Base-by-base conservation (phyloP, 257 asterid species). In the Paulownia fortunei region DNA sequence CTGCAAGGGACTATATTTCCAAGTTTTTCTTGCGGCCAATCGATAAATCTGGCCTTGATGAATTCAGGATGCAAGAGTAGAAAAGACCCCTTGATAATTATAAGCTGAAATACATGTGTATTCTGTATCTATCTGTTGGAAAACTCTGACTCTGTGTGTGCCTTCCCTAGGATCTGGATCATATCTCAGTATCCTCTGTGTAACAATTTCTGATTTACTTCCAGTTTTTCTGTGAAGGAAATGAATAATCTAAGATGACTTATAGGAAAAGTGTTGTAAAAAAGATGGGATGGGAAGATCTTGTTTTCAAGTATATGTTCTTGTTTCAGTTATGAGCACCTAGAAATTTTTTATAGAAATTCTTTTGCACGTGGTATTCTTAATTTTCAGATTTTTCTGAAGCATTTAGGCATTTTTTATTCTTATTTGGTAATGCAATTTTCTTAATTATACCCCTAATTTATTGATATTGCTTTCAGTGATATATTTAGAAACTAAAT, bases 41-140 rank as follows among this genome's bases (percentile, higher is more conserved):
- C 42, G 84, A 88, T 76, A 77, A 84, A 47, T 85, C 92, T 30
- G 89, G 91, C 1, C 87, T 91, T 52, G 91, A 84, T 55, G 85
- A 82, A 32, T 90, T 86, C 77, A 87, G 61, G 77, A 26, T 86
- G 74, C 74, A 81, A 77, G 49, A 51, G 23, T 56, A 36, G 63
- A 6, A 41, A 30, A 16, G 10, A 26, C 6, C 23, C 6, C 4
- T 30, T 30, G 60, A 60, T 37, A 16, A 21, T 6, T 19, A 21
- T 46, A 6, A 59, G 54, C 2, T 34, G 16, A 64, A 30, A 0
- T 34, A 7, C 24, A 47, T 64, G 46, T 63, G 72, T 61, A 44
- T 18, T 73, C 24, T 65, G 51, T 68, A 49, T n/a, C 8, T 15
- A 19, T 69, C 37, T 60, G n/a, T 72, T 47, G 65, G n/a, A n/a